Percentiles rank a stretch among this genome's conserved stretches.
Evolutionary conservation across 106 monocot genomes (phyloP).

Genomic region (Xerophyta viscosa): DNA sequence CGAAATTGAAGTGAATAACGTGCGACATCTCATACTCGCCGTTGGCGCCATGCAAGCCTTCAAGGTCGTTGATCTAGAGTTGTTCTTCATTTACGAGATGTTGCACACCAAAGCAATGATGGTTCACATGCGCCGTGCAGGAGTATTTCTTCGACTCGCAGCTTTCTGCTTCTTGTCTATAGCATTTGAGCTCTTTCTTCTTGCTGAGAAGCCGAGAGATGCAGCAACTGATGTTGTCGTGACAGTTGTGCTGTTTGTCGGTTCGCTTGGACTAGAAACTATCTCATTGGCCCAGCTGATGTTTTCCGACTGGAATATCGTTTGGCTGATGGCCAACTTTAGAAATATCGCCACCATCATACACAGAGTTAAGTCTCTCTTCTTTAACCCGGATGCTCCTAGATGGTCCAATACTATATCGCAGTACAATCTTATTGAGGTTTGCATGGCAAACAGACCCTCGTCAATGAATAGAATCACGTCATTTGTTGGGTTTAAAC

Average conservation of each 20-base stretch:
- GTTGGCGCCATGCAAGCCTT: slow-evolving; percentile 1
- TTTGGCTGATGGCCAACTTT: no score
- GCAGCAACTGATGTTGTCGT: slow-evolving; percentile 5
- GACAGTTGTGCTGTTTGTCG: slow-evolving; percentile 7
- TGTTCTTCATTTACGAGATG: slow-evolving; percentile 25
- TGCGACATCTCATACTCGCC: slow-evolving; percentile 16
- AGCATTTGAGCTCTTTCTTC: slow-evolving; percentile 18
- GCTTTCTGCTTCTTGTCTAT: not conserved
- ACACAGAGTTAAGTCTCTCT: no score
- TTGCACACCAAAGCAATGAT: slow-evolving; percentile 31
- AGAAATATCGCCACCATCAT: no score
- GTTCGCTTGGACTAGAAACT: no score
- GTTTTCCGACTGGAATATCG: no score
- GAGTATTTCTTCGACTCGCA: slow-evolving; percentile 11
- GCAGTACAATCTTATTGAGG: no score
- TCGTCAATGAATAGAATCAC: no score
- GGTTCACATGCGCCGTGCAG: slow-evolving; percentile 2
- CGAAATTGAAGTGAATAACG: slow-evolving; percentile 20
- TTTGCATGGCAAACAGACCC: no score
- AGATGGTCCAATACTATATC: no score
- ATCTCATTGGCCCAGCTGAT: no score
- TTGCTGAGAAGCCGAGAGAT: slow-evolving; percentile 2
- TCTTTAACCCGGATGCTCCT: no score
- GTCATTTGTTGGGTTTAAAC: no score
- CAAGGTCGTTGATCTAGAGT: slow-evolving; percentile 28